Percentiles rank a stretch among this genome's conserved stretches.
These are phyloP conservation scores for Penicillium tannophilum DNA, from an alignment of 495 filamentous ascomycete genomes.

Conservation along the genomic window DNA sequence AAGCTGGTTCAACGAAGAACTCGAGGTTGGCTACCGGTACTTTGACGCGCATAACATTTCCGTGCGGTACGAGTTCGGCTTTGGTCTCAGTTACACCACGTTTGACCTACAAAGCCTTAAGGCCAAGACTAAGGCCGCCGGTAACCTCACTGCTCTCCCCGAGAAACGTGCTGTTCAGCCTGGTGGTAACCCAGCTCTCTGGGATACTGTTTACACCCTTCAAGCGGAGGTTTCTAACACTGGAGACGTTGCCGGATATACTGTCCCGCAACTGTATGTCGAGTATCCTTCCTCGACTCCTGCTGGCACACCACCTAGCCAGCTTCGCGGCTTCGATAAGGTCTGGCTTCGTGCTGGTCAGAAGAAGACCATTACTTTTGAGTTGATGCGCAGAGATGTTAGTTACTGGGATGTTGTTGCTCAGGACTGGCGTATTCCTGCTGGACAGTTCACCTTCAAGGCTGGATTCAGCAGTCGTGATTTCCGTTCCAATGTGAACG, in stretches of 20 bases:
- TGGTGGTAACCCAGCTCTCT: slow-evolving; percentile 57
- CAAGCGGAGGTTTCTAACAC: slow-evolving; percentile 58
- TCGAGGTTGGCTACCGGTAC: slow-evolving; percentile 67
- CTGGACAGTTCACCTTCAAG: slow-evolving; percentile 26
- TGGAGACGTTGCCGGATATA: slow-evolving; percentile 49
- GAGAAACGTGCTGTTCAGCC: slow-evolving; percentile 1
- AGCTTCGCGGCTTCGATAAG: slow-evolving; percentile 66
- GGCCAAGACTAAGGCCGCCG: slow-evolving; percentile 18
- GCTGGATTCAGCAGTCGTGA: slow-evolving; percentile 26
- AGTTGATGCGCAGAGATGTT: slow-evolving; percentile 61
- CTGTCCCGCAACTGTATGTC: slow-evolving; percentile 69
- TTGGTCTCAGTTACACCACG: slow-evolving; percentile 66
- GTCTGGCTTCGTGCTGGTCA: slow-evolving; percentile 40
- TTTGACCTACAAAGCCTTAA: slow-evolving; percentile 53
- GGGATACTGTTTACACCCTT: slow-evolving; percentile 57
- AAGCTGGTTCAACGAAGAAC: slow-evolving; percentile 62
- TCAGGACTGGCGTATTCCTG: slow-evolving; percentile 55
- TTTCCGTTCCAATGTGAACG: slow-evolving; percentile 3
- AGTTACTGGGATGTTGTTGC: slow-evolving; percentile 62
- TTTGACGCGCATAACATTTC: slow-evolving; percentile 62
- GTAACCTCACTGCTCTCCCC: slow-evolving; percentile 12
- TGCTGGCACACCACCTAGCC: slow-evolving; percentile 13
- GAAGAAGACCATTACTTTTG: slow-evolving; percentile 49
- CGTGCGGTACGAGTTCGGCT: slow-evolving; percentile 68
- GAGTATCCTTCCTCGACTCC: slow-evolving; percentile 19